Conservation (phyloP, 805 yeast species). For the Lachancea fermentati region DNA sequence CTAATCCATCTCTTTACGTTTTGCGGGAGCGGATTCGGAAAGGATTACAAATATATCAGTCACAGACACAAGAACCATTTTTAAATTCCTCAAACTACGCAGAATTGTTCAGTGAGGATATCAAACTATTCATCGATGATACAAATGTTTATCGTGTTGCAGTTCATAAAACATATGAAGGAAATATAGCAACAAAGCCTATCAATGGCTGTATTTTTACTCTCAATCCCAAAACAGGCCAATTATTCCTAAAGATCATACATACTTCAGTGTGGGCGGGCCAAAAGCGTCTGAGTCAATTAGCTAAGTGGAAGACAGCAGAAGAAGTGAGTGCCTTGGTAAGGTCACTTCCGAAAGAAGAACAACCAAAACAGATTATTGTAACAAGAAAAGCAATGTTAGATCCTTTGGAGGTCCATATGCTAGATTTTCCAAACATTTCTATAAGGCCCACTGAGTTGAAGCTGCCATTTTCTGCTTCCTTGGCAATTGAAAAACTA, state of each 20-base stretch:
- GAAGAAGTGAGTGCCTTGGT: slow-evolving; percentile 93
- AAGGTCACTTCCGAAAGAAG: slow-evolving; percentile 84
- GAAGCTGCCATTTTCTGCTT: slow-evolving; percentile 82
- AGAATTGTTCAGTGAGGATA: slow-evolving; percentile 79
- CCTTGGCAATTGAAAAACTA: slow-evolving; percentile 74
- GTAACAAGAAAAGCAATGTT: slow-evolving; percentile 85
- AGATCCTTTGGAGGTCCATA: slow-evolving; percentile 94
- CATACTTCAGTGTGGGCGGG: slow-evolving; percentile 97
- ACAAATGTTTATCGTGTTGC: slow-evolving; percentile 90
- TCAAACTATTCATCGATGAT: slow-evolving; percentile 85
- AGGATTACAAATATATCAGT: slow-evolving; percentile 87
- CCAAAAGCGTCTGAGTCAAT: slow-evolving; percentile 84
- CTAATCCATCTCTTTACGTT: slow-evolving; percentile 89
- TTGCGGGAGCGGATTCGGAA: slow-evolving; percentile 90
- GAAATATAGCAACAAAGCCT: slow-evolving; percentile 87
- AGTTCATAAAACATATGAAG: slow-evolving; percentile 87
- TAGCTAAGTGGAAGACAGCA: slow-evolving; percentile 97
- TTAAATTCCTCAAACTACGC: slow-evolving; percentile 85
- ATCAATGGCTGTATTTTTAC: slow-evolving; percentile 90
- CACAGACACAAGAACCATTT: slow-evolving; percentile 89
- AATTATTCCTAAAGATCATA: slow-evolving; percentile 78
- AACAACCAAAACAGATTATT: slow-evolving; percentile 89
- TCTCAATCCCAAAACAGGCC: slow-evolving; percentile 87
- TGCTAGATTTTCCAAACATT: slow-evolving; percentile 93
- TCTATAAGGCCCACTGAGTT: slow-evolving; percentile 85